These are phyloP conservation scores for Mycena capillaripes DNA, from an alignment of 768 basidiomycete species.

Conservation along the genomic window DNA sequence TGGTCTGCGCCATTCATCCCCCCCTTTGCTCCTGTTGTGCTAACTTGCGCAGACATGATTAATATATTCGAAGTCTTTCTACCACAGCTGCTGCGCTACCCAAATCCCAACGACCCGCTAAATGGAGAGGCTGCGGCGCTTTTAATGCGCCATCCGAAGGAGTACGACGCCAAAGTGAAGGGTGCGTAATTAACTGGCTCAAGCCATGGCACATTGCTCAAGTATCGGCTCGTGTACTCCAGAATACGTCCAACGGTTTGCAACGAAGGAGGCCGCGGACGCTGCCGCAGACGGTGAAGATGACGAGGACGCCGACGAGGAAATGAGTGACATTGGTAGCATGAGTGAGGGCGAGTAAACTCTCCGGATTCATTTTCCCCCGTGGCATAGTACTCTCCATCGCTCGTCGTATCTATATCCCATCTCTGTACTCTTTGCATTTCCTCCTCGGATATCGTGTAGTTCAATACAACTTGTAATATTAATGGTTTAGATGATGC, in stretches of 20 bases:
- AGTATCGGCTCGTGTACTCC: constrained; percentile 5
- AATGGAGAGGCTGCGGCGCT: constrained; percentile 98
- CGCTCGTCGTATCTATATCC: constrained; percentile 19
- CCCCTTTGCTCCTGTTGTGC: not conserved
- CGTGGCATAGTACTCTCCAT: constrained; percentile 15
- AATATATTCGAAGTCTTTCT: constrained; percentile 99
- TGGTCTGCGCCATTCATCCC: constrained; percentile 66
- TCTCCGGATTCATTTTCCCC: constrained; percentile 12
- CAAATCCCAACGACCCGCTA: constrained; percentile 97
- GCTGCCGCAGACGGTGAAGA: constrained; percentile 73
- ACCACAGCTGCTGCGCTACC: constrained; percentile 96
- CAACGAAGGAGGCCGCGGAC: constrained; percentile 91
- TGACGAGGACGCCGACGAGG: constrained; percentile 82
- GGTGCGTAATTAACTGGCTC: constrained; percentile 59
- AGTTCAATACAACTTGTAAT: constrained; percentile 38
- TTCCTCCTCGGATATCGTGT: constrained; percentile 31
- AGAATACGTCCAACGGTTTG: constrained; percentile 98
- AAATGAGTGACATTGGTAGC: constrained; percentile 91
- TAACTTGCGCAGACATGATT: constrained; percentile 84
- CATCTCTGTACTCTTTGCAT: constrained; percentile 38
- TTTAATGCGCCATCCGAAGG: constrained; percentile 96
- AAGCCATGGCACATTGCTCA: not conserved
- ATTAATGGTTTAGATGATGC: constrained; percentile 35
- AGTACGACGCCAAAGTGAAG: constrained; percentile 95
- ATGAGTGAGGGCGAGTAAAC: constrained; percentile 78